Conservation (phyloP, 2,329 filamentous ascomycete genomes). For the Xylaria sp. region DNA sequence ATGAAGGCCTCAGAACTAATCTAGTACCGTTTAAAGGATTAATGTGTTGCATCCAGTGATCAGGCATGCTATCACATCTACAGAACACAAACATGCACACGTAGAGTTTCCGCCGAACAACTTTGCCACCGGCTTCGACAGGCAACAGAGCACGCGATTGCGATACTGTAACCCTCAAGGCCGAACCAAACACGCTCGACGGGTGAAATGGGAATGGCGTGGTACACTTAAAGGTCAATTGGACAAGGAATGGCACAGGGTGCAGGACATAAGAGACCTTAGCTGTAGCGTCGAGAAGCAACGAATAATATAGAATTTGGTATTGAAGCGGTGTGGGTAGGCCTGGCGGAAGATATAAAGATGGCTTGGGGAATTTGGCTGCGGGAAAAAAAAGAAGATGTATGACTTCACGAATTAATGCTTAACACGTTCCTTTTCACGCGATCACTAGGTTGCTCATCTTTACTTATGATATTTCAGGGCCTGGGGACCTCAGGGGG, state of each 20-base stretch:
- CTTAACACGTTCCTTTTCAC: too few relatives aligned
- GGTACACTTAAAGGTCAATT: not conserved
- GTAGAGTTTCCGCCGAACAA: not conserved
- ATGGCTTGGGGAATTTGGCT: too few relatives aligned
- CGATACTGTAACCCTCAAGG: not conserved
- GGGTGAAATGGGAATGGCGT: not conserved
- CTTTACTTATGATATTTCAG: too few relatives aligned
- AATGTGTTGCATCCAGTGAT: conserved; percentile 19
- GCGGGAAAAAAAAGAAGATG: too few relatives aligned
- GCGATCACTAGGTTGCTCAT: too few relatives aligned
- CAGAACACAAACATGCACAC: too few relatives aligned
- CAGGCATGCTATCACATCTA: not conserved
- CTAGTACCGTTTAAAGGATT: conserved; percentile 9
- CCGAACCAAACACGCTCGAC: not conserved
- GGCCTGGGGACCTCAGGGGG: too few relatives aligned
- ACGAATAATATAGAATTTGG: not conserved
- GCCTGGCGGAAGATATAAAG: too few relatives aligned
- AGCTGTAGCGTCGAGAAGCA: not conserved
- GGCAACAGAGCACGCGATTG: not conserved
- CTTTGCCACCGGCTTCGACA: not conserved
- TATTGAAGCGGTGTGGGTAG: too few relatives aligned
- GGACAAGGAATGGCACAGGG: not conserved
- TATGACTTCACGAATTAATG: too few relatives aligned
- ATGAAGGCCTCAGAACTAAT: not conserved
- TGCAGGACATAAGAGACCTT: not conserved